Evolutionary conservation across 176 grass and related monocot species (phyloP), one percentile per base, ranked within the genome.

Genomic region (Carex littledalei): DNA sequence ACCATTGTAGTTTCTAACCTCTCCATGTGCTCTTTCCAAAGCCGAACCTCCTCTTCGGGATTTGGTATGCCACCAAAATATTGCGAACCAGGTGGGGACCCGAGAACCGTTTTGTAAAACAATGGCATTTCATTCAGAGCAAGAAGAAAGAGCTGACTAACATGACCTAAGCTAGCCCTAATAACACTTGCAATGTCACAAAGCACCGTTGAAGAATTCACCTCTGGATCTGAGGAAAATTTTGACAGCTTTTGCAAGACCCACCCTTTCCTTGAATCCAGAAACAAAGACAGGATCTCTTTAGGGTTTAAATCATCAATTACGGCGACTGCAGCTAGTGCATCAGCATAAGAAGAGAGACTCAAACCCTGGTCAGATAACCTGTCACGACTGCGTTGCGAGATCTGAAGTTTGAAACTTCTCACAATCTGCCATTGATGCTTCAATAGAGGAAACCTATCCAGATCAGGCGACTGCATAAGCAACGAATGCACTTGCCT

Each of bases 341-440:
- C 97, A 85, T 99, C 91, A 21, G 97, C 91, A 83, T 99, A 90
- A 69, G 88, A 92, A 6, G 78, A 86, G 17, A 99, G 73, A 1
- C 81, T 80, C 66, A 99, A 90, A 15, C 84, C 84, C 32, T 90
- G 91, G 81, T 99, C 93, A 34, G 88, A 84, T 22, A 99, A 90
- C 52, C 93, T 92, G 16, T 95, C 97, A 60, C 91, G 93, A 29
- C 90, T 87, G 2, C 96, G 91, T 74, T 92, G 91, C 26, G 93
- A 85, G 87, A 99, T 99, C 90, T 99, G 96, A 47, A 84, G 60
- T 50, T 86, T 88, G 87, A 99, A 99, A 16, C 93, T 90, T 84
- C 91, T 90, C 20, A 99, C 96, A 18, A 99, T 94, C 87, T 90
- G 90, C 91, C 93, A 92, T 86, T 99, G 96, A 85, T 95, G 96